These are phyloP conservation scores for Fomitiporia mediterranea DNA, from an alignment of 1,284 basidiomycete species.

Conservation along the genomic window DNA sequence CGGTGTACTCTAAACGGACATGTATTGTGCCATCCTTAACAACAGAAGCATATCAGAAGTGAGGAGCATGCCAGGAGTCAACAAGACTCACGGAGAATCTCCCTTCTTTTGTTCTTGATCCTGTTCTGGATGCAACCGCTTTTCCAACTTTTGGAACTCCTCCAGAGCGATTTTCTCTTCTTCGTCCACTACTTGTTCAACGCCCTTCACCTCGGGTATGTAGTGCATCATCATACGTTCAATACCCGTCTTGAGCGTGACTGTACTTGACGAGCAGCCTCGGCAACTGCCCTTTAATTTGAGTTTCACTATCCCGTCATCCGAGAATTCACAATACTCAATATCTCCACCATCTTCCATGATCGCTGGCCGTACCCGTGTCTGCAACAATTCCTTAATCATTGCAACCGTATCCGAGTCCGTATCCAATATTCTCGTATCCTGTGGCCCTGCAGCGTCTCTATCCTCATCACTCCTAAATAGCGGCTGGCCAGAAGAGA, in stretches of 20 bases:
- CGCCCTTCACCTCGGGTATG: slow-evolving; percentile 95
- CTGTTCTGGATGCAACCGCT: slow-evolving; percentile 54
- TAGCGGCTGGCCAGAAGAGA: slow-evolving; percentile 82
- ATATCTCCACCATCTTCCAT: slow-evolving; percentile 94
- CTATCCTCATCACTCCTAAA: slow-evolving; percentile 79
- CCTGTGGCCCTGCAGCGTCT: slow-evolving; percentile 82
- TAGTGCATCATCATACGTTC: slow-evolving; percentile 99
- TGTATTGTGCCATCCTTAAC: slow-evolving; percentile 67
- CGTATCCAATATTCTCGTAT: slow-evolving; percentile 93
- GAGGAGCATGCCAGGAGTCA: slow-evolving; percentile 6
- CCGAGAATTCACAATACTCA: slow-evolving; percentile 74
- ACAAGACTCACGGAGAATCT: slow-evolving; percentile 38
- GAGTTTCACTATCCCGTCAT: slow-evolving; percentile 60
- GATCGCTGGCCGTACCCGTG: slow-evolving; percentile 91
- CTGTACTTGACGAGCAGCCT: slow-evolving; percentile 89
- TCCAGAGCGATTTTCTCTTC: slow-evolving; percentile 86
- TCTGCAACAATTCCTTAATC: slow-evolving; percentile 98
- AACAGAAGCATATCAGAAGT: slow-evolving; percentile 15
- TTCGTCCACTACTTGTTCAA: slow-evolving; percentile 92
- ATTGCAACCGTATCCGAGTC: slow-evolving; percentile 98
- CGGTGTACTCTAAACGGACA: slow-evolving; percentile 42
- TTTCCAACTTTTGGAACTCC: slow-evolving; percentile 92
- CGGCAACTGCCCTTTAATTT: slow-evolving; percentile 96
- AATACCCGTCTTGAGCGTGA: slow-evolving; percentile 93
- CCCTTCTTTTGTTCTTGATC: slow-evolving; percentile 30